These are phyloP conservation scores for Sugiyamaella boreocaroliniensis DNA, from an alignment of 805 yeast species.

Conservation along the genomic window DNA sequence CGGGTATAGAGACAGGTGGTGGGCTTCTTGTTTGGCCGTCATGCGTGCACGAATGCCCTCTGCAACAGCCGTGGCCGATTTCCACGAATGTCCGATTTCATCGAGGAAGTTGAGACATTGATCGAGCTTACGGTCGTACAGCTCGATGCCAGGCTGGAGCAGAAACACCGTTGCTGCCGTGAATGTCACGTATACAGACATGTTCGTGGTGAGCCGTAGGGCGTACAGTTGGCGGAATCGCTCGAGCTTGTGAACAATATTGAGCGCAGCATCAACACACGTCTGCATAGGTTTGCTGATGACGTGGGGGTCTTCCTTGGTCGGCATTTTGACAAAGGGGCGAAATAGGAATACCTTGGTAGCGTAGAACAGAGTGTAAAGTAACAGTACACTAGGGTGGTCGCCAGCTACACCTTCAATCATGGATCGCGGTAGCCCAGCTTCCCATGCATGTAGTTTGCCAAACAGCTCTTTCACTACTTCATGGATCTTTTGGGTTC, in stretches of 20 bases:
- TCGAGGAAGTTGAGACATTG: conserved; percentile 12
- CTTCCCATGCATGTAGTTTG: conserved; percentile 14
- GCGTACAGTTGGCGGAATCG: conserved; percentile 13
- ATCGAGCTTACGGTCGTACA: not conserved
- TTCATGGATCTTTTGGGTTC: not conserved
- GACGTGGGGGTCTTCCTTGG: not conserved
- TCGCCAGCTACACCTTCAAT: conserved; percentile 1
- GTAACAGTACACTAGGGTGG: conserved; percentile 15
- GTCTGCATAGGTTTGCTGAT: conserved; percentile 1
- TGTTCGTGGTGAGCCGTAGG: conserved; percentile 13
- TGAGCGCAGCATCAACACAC: conserved; percentile 4
- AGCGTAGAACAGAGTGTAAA: conserved; percentile 13
- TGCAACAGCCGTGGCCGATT: conserved; percentile 11
- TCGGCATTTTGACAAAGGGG: conserved; percentile 10
- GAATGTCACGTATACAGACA: conserved; percentile 17
- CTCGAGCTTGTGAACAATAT: conserved; percentile 8
- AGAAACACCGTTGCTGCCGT: conserved; percentile 17
- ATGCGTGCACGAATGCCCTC: conserved; percentile 11
- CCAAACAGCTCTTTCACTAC: conserved; percentile 7
- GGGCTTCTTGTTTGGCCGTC: not conserved
- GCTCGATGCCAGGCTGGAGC: conserved; percentile 2
- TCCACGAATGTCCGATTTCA: conserved; percentile 16
- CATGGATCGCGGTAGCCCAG: conserved; percentile 8
- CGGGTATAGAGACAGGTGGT: not conserved
- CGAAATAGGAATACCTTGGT: conserved; percentile 14